Base-by-base conservation (phyloP, 176 grass and related monocot species). In the Bromus sterilis region DNA sequence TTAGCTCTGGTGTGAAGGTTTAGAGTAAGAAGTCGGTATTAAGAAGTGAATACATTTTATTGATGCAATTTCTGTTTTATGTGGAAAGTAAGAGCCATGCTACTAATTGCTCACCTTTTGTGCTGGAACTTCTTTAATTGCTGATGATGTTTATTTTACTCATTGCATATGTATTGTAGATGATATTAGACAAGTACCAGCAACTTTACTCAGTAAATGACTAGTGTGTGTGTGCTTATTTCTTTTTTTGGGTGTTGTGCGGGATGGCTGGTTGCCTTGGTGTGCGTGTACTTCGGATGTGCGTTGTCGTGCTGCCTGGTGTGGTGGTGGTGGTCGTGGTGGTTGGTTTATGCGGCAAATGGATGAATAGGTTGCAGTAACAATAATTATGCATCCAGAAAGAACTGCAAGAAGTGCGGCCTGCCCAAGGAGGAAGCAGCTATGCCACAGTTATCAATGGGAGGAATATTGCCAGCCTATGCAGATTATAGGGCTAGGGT, bases 361-460 rank as follows among this genome's bases (percentile, higher is more conserved):
- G 69, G 87, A 91, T 94, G 48, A 82, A 59, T 93, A 99, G 96
- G 96, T 91, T 99, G 96, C 89, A 99, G 96, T 91, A 99, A 99
- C 86, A 99, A 99, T 86, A 99, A 99, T 89, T 99, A 99, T 93
- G 96, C 96, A 80, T 99, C 96, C 82, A 99, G 96, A 99, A 92
- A 94, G 82, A 86, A 93, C 75, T 99, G 96, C 86, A 99, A 99
- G 91, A 99, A 99, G 71, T 99, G 96, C 75, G 84, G 89, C 80
- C 89, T 94, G 44, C 66, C 93, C 28, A 99, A 94, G 93, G 96
- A 99, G 75, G 93, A 99, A 91, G 93, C 89, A 37, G 96, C 96
- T 68, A 85, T 98, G 84, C 85, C 93, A 72, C 88, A 92, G 58
- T 56, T 98, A 82, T 82, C 93, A 85, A 88, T 99, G 84, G 89